Base-by-base conservation (phyloP, 257 asterid genomes). In the Salvia rosmarinus region DNA sequence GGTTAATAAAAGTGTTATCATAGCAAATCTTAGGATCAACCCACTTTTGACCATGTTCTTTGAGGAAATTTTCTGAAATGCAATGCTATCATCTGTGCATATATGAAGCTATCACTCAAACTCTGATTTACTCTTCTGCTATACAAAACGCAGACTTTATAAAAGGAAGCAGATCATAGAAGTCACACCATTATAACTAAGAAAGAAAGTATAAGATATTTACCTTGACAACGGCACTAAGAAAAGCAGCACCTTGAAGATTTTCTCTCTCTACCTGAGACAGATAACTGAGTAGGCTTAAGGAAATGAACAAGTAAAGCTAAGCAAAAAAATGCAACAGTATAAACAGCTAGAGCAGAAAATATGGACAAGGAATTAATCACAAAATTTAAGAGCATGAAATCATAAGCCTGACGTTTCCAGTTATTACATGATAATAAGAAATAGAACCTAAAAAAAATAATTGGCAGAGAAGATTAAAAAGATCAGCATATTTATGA, bases 221-320 rank as follows among this genome's bases (percentile, higher is more conserved):
- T 71, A 93, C 98, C 98, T 93, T 93, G 42, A 90, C 98, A 70
- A 93, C 98, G 43, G 97, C 97, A 73, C 80, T 89, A 44, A 93
- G 90, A 76, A 85, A 87, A 78, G 88, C 75, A 25, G 94, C 85
- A 82, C 89, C 83, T 39, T 87, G 97, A 80, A 90, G 84, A 75
- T 78, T 83, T 64, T 87, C 74, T n/a, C 89, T 74, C 70, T 87
- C 95, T 76, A 85, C 86, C 95, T 87, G 88, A 64, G 72, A 86
- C 76, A 61, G 20, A 60, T 56, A 71, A 66, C 67, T 46, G 66
- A 70, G 65, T 67, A 70, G 70, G 54, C 77, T 59, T 52, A 51
- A 68, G 57, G 52, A 64, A 66, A 79, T 67, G 32, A 72, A 63
- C 39, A 35, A 50, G 66, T 59, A 46, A 66, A 77, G 32, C 14